Conservation (phyloP, 441 rosid species). For the Erodium trifolium region DNA sequence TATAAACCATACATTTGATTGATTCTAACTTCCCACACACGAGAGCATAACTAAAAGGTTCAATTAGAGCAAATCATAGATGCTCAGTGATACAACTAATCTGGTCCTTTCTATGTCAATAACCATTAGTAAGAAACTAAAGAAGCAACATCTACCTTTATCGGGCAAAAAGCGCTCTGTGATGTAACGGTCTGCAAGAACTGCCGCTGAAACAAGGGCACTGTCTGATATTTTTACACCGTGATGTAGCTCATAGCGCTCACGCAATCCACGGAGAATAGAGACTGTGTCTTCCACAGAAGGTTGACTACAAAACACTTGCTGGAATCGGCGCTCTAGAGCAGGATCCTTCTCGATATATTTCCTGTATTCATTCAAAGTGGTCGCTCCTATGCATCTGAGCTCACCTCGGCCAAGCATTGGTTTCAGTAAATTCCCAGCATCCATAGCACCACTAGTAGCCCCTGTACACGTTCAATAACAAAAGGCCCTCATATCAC, state of each 20-base stretch:
- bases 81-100: background rate
- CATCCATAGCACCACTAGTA: conserved; percentile 88
- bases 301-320: conserved; percentile 81
- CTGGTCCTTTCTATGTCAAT: background rate
- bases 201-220: conserved; percentile 71
- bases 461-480: conserved; percentile 22
- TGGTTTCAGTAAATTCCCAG: conserved; percentile 92
- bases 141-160: conserved; percentile 6
- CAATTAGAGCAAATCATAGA: background rate
- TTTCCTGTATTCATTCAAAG: conserved; percentile 75
- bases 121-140: background rate
- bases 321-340: conserved; percentile 85
- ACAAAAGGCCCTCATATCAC: background rate
- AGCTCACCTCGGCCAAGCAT: conserved; percentile 95
- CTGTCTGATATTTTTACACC: conserved; percentile 68
- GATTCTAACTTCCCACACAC: background rate
- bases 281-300: conserved; percentile 75
- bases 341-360: conserved; percentile 93
- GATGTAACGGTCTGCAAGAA: conserved; percentile 78
- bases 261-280: conserved; percentile 75
- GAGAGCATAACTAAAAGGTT: background rate
- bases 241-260: conserved; percentile 89
- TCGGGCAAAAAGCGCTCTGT: conserved; percentile 33
- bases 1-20: background rate
- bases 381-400: conserved; percentile 95